phyloP scores from a whole-genome alignment of 2,329 filamentous ascomycete genomes.

The Fonsecaea nubica region DNA sequence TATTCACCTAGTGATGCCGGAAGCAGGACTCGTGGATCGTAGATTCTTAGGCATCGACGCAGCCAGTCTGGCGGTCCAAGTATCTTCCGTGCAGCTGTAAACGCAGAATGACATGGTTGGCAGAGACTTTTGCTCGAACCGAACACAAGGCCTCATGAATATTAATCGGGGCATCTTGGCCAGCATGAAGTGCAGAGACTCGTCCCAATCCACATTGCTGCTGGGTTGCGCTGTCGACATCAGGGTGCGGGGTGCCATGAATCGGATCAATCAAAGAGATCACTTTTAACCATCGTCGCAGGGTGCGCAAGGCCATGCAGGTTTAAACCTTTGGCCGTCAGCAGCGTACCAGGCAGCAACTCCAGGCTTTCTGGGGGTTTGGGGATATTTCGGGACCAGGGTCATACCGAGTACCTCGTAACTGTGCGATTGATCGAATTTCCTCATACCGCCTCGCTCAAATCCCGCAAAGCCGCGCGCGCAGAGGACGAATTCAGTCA shows the following conservation, averaged over 20 bases:
- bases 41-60: too few relatives aligned
- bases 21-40: too few relatives aligned
- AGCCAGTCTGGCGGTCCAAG: neutral
- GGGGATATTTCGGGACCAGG: neutral
- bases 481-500: neutral
- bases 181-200: too few relatives aligned
- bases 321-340: neutral
- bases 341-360: neutral
- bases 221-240: neutral
- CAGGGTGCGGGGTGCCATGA: neutral
- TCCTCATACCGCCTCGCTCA: neutral
- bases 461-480: neutral
- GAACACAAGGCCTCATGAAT: neutral
- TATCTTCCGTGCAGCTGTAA: neutral
- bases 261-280: too few relatives aligned
- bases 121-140: neutral
- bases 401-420: neutral
- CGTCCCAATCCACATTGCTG: too few relatives aligned
- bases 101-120: neutral
- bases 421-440: neutral
- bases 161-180: neutral
- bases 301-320: neutral
- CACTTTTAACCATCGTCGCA: neutral
- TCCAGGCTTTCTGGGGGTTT: constrained; percentile 1
- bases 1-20: too few relatives aligned